A percentile compares a stretch with the other conserved stretches of the same genome.
Conservation (phyloP, 352 stramenopile genomes). For the Phytopythium sindhum region DNA sequence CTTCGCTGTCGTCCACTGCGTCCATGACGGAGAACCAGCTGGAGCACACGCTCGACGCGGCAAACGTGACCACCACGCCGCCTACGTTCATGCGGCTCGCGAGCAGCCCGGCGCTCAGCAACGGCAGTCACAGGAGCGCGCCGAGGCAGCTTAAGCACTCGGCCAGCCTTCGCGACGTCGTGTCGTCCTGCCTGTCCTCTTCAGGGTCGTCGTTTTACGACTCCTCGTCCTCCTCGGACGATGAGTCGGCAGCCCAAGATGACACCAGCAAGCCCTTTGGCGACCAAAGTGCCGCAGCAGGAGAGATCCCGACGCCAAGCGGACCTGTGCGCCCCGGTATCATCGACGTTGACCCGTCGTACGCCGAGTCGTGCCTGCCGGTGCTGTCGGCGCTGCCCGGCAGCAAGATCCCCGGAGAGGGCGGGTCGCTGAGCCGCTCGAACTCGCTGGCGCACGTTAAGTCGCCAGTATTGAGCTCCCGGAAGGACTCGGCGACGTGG, state of each 20-base stretch:
- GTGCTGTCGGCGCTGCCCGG: constrained; percentile 44
- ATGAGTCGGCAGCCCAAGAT: constrained; percentile 8
- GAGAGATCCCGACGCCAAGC: not conserved
- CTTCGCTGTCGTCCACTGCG: constrained; percentile 10
- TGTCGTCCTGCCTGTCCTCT: constrained; percentile 44
- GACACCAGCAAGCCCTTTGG: constrained; percentile 10
- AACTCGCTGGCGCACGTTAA: constrained; percentile 41
- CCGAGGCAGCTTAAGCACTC: constrained; percentile 20
- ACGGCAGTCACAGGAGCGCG: constrained; percentile 1
- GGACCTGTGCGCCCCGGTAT: constrained; percentile 13
- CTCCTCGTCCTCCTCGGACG: constrained; percentile 43
- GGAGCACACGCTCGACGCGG: constrained; percentile 9
- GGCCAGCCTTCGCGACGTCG: constrained; percentile 42
- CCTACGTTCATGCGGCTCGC: constrained; percentile 25
- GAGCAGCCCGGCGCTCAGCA: constrained; percentile 20
- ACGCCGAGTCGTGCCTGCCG: constrained; percentile 42
- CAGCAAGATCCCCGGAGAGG: constrained; percentile 45
- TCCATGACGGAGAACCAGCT: constrained; percentile 18
- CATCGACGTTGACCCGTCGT: constrained; percentile 33
- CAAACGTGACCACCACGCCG: not conserved
- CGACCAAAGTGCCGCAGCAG: constrained; percentile 9
- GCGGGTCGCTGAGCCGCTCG: constrained; percentile 19
- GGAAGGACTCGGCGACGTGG: constrained; percentile 66
- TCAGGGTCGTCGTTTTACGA: constrained; percentile 54
- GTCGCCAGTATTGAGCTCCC: constrained; percentile 49